Evolutionary conservation across 2,329 filamentous ascomycete genomes (phyloP).

Genomic region (Colletotrichum sp.): DNA sequence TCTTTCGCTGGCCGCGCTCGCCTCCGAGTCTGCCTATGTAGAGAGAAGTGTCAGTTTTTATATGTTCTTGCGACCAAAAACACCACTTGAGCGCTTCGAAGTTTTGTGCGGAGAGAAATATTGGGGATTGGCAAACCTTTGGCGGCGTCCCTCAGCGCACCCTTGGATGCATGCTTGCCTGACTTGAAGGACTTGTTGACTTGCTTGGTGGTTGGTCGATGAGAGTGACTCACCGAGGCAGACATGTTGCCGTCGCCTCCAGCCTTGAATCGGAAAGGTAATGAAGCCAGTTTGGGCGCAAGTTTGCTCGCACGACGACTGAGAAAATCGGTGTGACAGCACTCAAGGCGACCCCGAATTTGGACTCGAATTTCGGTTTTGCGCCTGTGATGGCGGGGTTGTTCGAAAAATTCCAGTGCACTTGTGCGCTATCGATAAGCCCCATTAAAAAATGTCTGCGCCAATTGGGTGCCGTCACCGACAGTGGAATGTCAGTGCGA

Average conservation of each 20-base stretch:
- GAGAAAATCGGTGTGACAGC: background rate
- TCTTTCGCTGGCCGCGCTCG: conserved; percentile 80
- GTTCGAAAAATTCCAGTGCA: conserved; percentile 3
- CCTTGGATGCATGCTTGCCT: conserved; percentile 81
- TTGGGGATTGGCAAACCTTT: conserved; percentile 67
- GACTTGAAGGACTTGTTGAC: conserved; percentile 92
- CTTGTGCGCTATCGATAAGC: conserved; percentile 43
- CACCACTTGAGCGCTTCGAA: background rate
- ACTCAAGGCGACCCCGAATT: background rate
- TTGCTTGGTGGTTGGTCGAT: conserved; percentile 90
- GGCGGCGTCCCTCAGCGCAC: conserved; percentile 79
- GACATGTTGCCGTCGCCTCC: conserved; percentile 78
- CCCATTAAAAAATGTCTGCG: background rate
- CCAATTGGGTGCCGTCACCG: conserved; percentile 27
- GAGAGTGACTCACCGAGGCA: conserved; percentile 76
- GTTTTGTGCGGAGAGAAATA: background rate
- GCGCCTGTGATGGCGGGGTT: conserved; percentile 9
- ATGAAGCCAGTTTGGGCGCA: conserved; percentile 63
- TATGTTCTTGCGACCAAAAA: background rate
- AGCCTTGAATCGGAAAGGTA: conserved; percentile 90
- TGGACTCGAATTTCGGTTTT: conserved; percentile 7
- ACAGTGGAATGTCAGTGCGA: conserved; percentile 28
- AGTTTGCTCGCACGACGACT: conserved; percentile 3
- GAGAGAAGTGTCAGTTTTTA: background rate
- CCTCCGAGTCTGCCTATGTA: conserved; percentile 72